Evolutionary conservation across 2,329 filamentous ascomycete genomes (phyloP), one percentile per base, ranked within the genome.

Genomic region (Madurella fahalii): DNA sequence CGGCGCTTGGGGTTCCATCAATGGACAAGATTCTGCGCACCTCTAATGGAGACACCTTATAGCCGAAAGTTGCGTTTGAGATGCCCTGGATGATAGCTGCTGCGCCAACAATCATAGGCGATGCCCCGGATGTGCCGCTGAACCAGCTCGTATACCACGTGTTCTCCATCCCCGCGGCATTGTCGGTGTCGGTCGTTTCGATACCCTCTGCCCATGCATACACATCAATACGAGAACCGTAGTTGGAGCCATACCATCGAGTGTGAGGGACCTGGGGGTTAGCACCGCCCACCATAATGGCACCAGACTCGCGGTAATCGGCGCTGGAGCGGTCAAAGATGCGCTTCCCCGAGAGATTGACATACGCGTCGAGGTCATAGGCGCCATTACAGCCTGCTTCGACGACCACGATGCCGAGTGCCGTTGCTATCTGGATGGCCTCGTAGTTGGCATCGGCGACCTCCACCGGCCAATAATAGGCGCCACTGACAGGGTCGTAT

Each of bases 291-390:
- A 61, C 57, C 44, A 61, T 53, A 25, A 61, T 47, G 5, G 59
- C 54, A 12, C 57, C 57, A 13, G 59, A 61, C 17, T 61, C 59
- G 37, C 59, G 54, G 53, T 47, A 61, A 12, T 60, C 52, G n/a
- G 52, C 15, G 12, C 40, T 46, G 5, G 20, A 31, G 12, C 57
- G 53, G 54, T 56, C 43, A 32, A 60, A 58, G 20, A 60, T 56
- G 7, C 37, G 18, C 31, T 55, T 57, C 4, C 53, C 54, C 0
- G 40, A 8, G 15, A 51, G 30, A 40, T 44, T 53, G 12, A 37
- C 15, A n/a, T 59, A 59, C 5, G n/a, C 34, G 37, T 61, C 59
- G 5, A 61, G 42, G 20, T 61, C 51, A 25, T 47, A 31, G n/a
- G 25, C 53, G 25, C 55, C 57, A 46, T 61, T 61, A 17, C 43